Conservation (phyloP, 306 rosid genomes). For the Cyamopsis tetragonoloba region DNA sequence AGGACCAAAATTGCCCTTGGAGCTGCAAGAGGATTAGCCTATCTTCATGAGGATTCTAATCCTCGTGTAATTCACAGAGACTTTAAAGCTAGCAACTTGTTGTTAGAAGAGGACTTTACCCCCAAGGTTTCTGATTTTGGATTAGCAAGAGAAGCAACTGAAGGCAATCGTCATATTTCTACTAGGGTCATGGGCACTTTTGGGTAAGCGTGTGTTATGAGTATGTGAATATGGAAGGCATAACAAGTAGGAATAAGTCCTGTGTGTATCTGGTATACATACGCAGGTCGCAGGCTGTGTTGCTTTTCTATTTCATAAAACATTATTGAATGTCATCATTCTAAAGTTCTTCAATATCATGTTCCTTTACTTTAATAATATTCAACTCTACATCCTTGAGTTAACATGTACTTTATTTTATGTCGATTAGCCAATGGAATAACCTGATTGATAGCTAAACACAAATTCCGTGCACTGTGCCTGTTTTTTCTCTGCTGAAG, state of each 20-base stretch:
- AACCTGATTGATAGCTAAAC: constrained; percentile 12
- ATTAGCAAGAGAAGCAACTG: constrained; percentile 95
- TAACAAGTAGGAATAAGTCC: background rate
- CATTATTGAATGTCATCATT: constrained; percentile 2
- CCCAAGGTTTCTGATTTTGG: constrained; percentile 99
- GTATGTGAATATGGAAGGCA: background rate
- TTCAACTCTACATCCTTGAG: background rate
- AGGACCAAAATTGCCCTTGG: constrained; percentile 89
- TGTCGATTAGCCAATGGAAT: background rate
- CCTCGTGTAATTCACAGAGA: constrained; percentile 96
- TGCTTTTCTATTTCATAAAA: background rate
- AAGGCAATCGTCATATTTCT: constrained; percentile 79
- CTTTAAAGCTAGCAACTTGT: constrained; percentile 88
- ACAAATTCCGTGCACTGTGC: background rate
- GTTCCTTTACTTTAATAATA: background rate
- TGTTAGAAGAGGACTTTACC: constrained; percentile 86
- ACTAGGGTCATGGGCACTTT: constrained; percentile 98
- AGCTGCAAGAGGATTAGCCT: constrained; percentile 96
- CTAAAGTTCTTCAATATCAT: background rate
- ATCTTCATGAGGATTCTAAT: constrained; percentile 96
- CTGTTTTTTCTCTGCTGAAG: constrained; percentile 5
- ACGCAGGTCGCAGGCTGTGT: background rate
- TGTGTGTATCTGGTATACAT: background rate
- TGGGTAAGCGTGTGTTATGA: constrained; percentile 51
- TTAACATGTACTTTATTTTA: background rate